Conservation (phyloP, 352 stramenopile species). For the Phytophthora syringae region DNA sequence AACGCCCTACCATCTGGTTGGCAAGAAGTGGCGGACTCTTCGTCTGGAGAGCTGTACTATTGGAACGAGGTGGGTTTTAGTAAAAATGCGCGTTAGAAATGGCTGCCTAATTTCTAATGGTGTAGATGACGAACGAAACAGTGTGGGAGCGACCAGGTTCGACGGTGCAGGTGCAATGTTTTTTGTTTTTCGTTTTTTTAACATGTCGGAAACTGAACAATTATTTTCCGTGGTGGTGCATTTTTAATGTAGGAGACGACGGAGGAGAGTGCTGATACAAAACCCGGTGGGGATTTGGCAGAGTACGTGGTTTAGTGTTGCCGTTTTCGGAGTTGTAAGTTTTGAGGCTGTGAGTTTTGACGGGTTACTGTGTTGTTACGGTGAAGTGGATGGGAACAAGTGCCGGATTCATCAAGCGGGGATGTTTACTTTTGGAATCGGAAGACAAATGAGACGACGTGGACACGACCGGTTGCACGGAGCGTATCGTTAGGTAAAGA, state of each 20-base stretch:
- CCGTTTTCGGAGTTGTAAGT: no score
- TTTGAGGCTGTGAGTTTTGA: not conserved
- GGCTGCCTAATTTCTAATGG: conserved; percentile 13
- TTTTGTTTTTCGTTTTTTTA: not conserved
- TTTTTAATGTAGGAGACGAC: not conserved
- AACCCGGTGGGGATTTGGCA: conserved; percentile 13
- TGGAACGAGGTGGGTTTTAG: conserved; percentile 71
- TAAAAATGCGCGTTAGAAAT: not conserved
- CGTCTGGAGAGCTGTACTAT: conserved; percentile 71
- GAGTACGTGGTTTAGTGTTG: conserved; percentile 18
- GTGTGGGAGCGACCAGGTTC: conserved; percentile 64
- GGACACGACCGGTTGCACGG: conserved; percentile 53
- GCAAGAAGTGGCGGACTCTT: conserved; percentile 57
- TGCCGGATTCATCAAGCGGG: conserved; percentile 58
- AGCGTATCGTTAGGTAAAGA: conserved; percentile 62
- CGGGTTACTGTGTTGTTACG: not conserved
- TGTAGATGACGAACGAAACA: conserved; percentile 77
- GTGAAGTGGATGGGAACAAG: conserved; percentile 69
- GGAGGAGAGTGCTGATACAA: conserved; percentile 11
- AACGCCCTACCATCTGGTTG: conserved; percentile 52
- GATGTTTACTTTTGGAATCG: conserved; percentile 81
- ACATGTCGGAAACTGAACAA: not conserved
- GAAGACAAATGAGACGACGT: conserved; percentile 78
- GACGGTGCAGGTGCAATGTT: conserved; percentile 3
- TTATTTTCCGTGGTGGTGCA: not conserved